phyloP scores from a whole-genome alignment of 1,284 basidiomycete genomes.

The Heterobasidion annosum region DNA sequence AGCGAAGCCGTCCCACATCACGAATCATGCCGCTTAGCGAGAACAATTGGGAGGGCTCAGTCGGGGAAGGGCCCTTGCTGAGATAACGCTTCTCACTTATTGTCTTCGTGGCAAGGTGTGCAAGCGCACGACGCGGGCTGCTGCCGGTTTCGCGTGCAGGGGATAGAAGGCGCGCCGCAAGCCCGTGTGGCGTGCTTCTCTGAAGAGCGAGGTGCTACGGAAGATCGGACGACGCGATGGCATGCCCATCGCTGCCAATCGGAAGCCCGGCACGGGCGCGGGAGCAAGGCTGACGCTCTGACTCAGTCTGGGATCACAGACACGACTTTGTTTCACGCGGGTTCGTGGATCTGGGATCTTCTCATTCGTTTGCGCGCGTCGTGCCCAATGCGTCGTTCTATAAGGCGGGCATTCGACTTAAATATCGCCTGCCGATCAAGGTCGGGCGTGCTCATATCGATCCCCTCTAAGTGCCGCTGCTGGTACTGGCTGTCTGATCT shows the following conservation, averaged over 20 bases:
- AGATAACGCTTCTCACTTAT: slow-evolving; percentile 11
- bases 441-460: not conserved
- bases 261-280: not conserved
- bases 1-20: not conserved
- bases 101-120: slow-evolving; percentile 2
- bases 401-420: not conserved
- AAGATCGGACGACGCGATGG: no score
- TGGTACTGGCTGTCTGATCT: not conserved
- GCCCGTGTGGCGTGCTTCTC: no score
- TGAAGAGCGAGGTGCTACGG: no score
- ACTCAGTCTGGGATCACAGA: not conserved
- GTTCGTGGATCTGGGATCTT: not conserved
- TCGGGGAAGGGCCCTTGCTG: slow-evolving; percentile 4
- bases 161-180: no score
- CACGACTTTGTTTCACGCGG: not conserved
- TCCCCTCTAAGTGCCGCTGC: not conserved
- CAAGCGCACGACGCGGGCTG: not conserved
- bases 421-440: not conserved
- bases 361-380: not conserved
- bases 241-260: not conserved
- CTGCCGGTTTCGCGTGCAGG: not conserved
- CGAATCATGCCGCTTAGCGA: slow-evolving; percentile 4
- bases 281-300: not conserved
- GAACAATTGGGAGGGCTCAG: slow-evolving; percentile 6
- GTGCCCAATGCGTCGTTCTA: not conserved